Percentiles rank a stretch among this genome's conserved stretches.
These are phyloP conservation scores for Claviceps africana DNA, from an alignment of 2,329 filamentous ascomycete genomes.

Conservation along the genomic window DNA sequence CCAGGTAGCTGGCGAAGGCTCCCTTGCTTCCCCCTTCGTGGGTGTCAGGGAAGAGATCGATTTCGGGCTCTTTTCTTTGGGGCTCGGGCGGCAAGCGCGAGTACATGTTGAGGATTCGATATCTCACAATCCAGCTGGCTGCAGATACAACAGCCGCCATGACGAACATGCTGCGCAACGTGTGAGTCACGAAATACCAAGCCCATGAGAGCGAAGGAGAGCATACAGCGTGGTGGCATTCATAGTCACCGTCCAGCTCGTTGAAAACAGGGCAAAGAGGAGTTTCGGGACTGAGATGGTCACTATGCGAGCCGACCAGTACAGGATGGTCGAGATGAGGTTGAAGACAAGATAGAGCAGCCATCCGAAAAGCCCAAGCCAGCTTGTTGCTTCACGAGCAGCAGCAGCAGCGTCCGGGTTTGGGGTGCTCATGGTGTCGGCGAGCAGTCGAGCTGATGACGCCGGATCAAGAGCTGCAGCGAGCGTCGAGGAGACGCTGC, in stretches of 20 bases:
- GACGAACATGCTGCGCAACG: slow-evolving; percentile 52
- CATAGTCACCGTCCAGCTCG: slow-evolving; percentile 93
- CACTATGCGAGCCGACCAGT: slow-evolving; percentile 71
- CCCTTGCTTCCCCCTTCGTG: slow-evolving; percentile 83
- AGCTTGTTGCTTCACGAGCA: slow-evolving; percentile 31
- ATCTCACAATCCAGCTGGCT: slow-evolving; percentile 84
- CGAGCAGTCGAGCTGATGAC: slow-evolving; percentile 18
- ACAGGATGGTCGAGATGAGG: slow-evolving; percentile 44
- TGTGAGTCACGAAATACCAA: slow-evolving; percentile 7
- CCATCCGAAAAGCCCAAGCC: slow-evolving; percentile 43
- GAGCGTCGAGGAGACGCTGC: slow-evolving; percentile 20
- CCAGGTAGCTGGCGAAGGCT: slow-evolving; percentile 86
- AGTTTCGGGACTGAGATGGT: slow-evolving; percentile 83
- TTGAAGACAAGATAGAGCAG: slow-evolving; percentile 42
- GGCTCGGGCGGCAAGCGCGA: slow-evolving; percentile 84
- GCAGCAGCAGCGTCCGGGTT: slow-evolving; percentile 18
- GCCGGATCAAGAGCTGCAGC: slow-evolving; percentile 18
- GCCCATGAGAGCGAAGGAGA: slow-evolving; percentile 1
- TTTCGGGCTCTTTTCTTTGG: slow-evolving; percentile 85
- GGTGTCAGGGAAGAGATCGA: slow-evolving; percentile 88
- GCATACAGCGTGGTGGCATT: slow-evolving; percentile 87
- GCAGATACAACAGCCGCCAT: slow-evolving; percentile 65
- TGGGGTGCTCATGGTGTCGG: slow-evolving; percentile 22
- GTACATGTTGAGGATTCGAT: slow-evolving; percentile 96
- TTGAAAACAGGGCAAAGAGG: slow-evolving; percentile 80